A percentile compares a stretch with the other conserved stretches of the same genome.
Conservation (phyloP, 495 filamentous ascomycete species). For the Margaritispora aquatica region DNA sequence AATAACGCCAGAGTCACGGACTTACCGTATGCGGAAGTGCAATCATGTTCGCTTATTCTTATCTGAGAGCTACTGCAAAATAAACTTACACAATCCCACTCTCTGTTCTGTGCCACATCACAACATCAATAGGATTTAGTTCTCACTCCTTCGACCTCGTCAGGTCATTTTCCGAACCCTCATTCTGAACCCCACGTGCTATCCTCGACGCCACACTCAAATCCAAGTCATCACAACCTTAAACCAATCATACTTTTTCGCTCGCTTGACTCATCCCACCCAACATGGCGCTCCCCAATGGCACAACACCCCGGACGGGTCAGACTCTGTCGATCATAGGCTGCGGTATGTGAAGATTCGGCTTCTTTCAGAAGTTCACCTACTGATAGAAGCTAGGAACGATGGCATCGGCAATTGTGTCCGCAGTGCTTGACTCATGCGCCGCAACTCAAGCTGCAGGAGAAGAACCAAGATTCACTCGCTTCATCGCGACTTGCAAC, state of each 20-base stretch:
- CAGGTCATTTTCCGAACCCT: not conserved
- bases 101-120: not conserved
- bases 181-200: not conserved
- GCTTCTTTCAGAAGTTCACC: not conserved
- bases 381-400: slow-evolving; percentile 44
- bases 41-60: too few relatives aligned
- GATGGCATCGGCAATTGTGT: slow-evolving; percentile 78
- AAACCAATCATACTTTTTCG: not conserved
- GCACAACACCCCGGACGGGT: not conserved
- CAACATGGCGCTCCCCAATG: not conserved
- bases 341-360: slow-evolving; percentile 49
- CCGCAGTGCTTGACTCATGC: slow-evolving; percentile 64
- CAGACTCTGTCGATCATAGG: slow-evolving; percentile 42
- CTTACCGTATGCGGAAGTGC: too few relatives aligned
- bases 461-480: slow-evolving; percentile 47
- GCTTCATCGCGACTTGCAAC: slow-evolving; percentile 62
- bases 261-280: not conserved
- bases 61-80: not conserved
- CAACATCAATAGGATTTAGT: not conserved
- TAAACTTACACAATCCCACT: not conserved
- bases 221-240: not conserved
- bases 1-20: too few relatives aligned
- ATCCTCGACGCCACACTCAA: not conserved
- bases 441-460: slow-evolving; percentile 25
- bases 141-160: not conserved